Evolutionary conservation across 2,329 filamentous ascomycete genomes (phyloP), one percentile per base, ranked within the genome.

Genomic region (Xylariaceae sp.): DNA sequence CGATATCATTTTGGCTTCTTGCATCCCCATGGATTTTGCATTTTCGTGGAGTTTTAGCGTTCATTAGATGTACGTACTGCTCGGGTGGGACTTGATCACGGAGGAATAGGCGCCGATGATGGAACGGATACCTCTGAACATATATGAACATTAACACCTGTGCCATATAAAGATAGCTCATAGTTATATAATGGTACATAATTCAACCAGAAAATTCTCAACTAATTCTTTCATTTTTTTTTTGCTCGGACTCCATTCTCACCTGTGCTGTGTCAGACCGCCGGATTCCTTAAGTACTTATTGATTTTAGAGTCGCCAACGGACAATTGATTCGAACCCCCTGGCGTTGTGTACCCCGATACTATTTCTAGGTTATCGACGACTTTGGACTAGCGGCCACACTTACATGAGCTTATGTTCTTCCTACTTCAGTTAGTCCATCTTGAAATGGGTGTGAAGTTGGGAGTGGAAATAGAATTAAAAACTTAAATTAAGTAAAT

Each of bases 61-160:
- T 56, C 59, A 60, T 56, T 61, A 56, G 61, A n/a, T n/a, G n/a
- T n/a, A n/a, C n/a, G n/a, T n/a, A n/a, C n/a, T 50, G 59, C 48
- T 56, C 32, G 50, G 61, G 52, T 54, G 56, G 56, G 59, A 54
- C 53, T 60, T 29, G 41, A 56, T 54, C 19, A 21, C 54, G 56
- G 59, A 58, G 56, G 51, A 58, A 61, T 53, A 56, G 43, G 50
- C 21, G 37, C 44, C 44, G 44, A 37, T 47, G 45, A 21, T 40
- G 26, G 32, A 40, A 46, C 12, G 21, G 20, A 46, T 32, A 32
- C 21, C 44, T 29, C 23, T 29, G n/a, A 29, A 23, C 23, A 29
- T 46, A 23, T 42, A 49, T 29, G 47, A 43, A 48, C 40, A 40
- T 46, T 12, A 23, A 21, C 20, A 23, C 10, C 12, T 23, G 3